Conservation (phyloP, 2,329 filamentous ascomycete genomes). For the Colletotrichum sp. region DNA sequence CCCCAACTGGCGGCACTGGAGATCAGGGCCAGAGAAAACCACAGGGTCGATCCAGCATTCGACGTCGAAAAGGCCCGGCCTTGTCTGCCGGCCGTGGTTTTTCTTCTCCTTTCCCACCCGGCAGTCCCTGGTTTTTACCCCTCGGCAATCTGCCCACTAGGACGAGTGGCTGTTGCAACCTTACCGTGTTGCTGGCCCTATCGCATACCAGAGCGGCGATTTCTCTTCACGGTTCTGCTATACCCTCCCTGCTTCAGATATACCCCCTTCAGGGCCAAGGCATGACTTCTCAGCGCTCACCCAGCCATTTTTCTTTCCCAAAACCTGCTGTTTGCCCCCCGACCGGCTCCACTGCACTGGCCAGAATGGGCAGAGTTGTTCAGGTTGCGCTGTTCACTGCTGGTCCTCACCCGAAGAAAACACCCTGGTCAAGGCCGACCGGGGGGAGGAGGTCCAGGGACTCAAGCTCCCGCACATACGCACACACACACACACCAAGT, state of each 20-base stretch:
- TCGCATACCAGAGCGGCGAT: slow-evolving; percentile 13
- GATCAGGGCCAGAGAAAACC: background rate
- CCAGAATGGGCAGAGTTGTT: slow-evolving; percentile 13
- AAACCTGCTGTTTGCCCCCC: slow-evolving; percentile 21
- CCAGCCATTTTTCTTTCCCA: slow-evolving; percentile 10
- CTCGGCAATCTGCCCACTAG: slow-evolving; percentile 22
- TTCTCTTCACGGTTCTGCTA: slow-evolving; percentile 21
- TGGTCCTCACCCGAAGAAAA: slow-evolving; percentile 7
- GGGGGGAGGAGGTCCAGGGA: slow-evolving; percentile 1
- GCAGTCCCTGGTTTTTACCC: slow-evolving; percentile 3
- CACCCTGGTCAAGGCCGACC: slow-evolving; percentile 1
- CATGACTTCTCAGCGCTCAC: slow-evolving; percentile 14
- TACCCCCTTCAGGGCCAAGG: slow-evolving; percentile 22
- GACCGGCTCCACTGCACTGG: slow-evolving; percentile 3
- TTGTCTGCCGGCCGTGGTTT: background rate
- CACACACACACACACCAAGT: slow-evolving; percentile 7
- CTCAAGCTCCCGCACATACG: slow-evolving; percentile 5
- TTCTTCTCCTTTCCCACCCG: slow-evolving; percentile 1
- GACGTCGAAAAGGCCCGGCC: background rate
- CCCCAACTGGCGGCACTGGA: slow-evolving; percentile 1
- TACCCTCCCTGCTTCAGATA: slow-evolving; percentile 24
- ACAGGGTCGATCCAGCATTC: background rate
- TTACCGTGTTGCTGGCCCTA: slow-evolving; percentile 21
- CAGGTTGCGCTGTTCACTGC: slow-evolving; percentile 6
- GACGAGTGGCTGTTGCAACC: slow-evolving; percentile 16